Evolutionary conservation across 1,284 basidiomycete species (phyloP).

Genomic region (Somion occarium): DNA sequence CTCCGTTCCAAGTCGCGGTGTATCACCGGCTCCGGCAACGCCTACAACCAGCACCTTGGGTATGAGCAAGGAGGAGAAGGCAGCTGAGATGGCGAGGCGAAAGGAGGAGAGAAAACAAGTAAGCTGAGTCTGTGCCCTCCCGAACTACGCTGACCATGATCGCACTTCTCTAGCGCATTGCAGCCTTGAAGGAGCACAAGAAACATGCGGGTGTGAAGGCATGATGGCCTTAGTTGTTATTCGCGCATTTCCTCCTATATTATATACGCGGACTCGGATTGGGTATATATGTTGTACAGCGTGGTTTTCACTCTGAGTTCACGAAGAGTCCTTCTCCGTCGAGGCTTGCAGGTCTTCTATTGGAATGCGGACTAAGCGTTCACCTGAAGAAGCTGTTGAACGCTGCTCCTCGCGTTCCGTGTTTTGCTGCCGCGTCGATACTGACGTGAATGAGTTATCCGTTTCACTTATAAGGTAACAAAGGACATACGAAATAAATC

Average conservation of each 20-base stretch:
- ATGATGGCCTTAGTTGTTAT: too few species aligned
- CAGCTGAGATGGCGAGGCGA: constrained; percentile 81
- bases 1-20: constrained; percentile 15
- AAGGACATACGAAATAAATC: constrained; percentile 53
- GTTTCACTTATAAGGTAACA: neutral
- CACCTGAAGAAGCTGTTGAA: constrained; percentile 22
- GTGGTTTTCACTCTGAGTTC: neutral
- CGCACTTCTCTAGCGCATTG: constrained; percentile 22
- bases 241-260: neutral
- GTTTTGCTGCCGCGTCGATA: constrained; percentile 35
- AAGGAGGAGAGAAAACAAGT: constrained; percentile 87
- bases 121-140: constrained; percentile 14
- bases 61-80: constrained; percentile 85
- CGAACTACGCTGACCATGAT: neutral
- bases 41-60: constrained; percentile 26
- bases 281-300: neutral
- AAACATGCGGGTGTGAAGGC: constrained; percentile 16
- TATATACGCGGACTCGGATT: neutral
- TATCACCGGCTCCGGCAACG: constrained; percentile 16
- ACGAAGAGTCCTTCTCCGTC: constrained; percentile 10
- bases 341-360: constrained; percentile 47
- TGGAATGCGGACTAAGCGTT: constrained; percentile 57
- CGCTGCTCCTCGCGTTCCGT: constrained; percentile 21
- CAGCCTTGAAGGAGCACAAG: constrained; percentile 30
- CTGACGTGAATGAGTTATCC: constrained; percentile 24